Percentiles rank a stretch among this genome's conserved stretches.
phyloP scores from a whole-genome alignment of 805 yeast genomes.

The Jamesozyma lodderae region DNA sequence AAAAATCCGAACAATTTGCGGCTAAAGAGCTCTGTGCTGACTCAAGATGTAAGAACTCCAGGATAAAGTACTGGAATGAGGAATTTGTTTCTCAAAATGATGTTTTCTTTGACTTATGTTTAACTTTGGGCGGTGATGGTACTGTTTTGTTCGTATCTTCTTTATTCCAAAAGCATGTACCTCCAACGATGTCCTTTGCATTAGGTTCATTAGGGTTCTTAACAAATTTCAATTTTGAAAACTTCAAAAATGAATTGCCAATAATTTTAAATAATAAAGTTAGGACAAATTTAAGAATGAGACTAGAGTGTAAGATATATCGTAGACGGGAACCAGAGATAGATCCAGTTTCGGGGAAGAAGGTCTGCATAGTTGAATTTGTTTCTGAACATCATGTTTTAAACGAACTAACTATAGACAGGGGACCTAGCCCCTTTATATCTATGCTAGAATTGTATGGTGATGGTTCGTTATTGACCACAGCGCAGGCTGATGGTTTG shows the following conservation, averaged over 20 bases:
- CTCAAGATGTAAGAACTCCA: slow-evolving; percentile 35
- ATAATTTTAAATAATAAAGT: slow-evolving; percentile 59
- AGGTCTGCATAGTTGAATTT: slow-evolving; percentile 26
- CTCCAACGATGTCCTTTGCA: slow-evolving; percentile 82
- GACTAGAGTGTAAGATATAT: slow-evolving; percentile 71
- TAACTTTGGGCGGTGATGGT: slow-evolving; percentile 94
- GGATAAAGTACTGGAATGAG: slow-evolving; percentile 57
- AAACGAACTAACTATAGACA: slow-evolving; percentile 80
- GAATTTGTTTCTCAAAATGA: slow-evolving; percentile 36
- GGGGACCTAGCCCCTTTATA: slow-evolving; percentile 89
- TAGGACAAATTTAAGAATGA: slow-evolving; percentile 70
- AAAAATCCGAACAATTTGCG: slow-evolving; percentile 53
- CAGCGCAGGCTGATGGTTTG: slow-evolving; percentile 88
- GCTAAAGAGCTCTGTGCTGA: slow-evolving; percentile 41
- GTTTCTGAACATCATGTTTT: slow-evolving; percentile 61
- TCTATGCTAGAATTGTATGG: slow-evolving; percentile 84
- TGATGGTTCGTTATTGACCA: slow-evolving; percentile 72
- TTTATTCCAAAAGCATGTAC: slow-evolving; percentile 71
- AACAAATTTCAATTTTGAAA: slow-evolving; percentile 72
- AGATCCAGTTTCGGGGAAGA: slow-evolving; percentile 38
- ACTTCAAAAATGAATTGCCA: slow-evolving; percentile 51
- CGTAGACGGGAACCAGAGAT: slow-evolving; percentile 30
- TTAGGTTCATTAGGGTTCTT: slow-evolving; percentile 87
- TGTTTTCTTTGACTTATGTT: slow-evolving; percentile 56
- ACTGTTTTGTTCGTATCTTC: slow-evolving; percentile 84